A percentile compares a stretch with the other conserved stretches of the same genome.
These are phyloP conservation scores for Hylodesmum podocarpum DNA, from an alignment of 306 rosid species.

Conservation along the genomic window DNA sequence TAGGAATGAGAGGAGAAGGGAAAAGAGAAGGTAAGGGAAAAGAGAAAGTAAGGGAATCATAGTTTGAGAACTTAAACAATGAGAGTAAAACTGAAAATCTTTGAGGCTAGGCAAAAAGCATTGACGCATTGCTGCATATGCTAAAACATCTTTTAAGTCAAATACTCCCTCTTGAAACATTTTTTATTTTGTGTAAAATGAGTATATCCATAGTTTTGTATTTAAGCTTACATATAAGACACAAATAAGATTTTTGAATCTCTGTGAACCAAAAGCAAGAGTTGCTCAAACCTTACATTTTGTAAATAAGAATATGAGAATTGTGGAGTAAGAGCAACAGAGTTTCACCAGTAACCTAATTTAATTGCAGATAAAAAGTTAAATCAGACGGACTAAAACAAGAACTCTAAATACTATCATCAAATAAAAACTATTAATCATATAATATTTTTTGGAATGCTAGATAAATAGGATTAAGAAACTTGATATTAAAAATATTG, in stretches of 20 bases:
- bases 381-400: too few species aligned
- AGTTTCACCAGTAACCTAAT: constrained; percentile 39
- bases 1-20: too few species aligned
- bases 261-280: neutral
- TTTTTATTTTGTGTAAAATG: neutral
- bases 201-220: neutral
- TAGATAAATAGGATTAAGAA: too few species aligned
- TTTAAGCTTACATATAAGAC: neutral
- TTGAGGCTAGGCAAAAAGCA: constrained; percentile 38
- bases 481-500: too few species aligned
- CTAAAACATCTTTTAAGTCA: constrained; percentile 25
- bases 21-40: too few species aligned
- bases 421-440: too few species aligned
- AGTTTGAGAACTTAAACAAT: too few species aligned
- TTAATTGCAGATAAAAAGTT: constrained; percentile 39
- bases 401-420: too few species aligned
- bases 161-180: constrained; percentile 45
- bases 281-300: constrained; percentile 40
- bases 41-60: too few species aligned
- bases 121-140: constrained; percentile 25
- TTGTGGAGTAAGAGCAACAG: constrained; percentile 35
- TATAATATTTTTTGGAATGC: too few species aligned
- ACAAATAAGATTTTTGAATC: neutral
- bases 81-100: constrained; percentile 19
- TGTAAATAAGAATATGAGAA: constrained; percentile 40